These are phyloP conservation scores for Myotisia sp. DNA, from an alignment of 2,329 filamentous ascomycete species.

Conservation along the genomic window DNA sequence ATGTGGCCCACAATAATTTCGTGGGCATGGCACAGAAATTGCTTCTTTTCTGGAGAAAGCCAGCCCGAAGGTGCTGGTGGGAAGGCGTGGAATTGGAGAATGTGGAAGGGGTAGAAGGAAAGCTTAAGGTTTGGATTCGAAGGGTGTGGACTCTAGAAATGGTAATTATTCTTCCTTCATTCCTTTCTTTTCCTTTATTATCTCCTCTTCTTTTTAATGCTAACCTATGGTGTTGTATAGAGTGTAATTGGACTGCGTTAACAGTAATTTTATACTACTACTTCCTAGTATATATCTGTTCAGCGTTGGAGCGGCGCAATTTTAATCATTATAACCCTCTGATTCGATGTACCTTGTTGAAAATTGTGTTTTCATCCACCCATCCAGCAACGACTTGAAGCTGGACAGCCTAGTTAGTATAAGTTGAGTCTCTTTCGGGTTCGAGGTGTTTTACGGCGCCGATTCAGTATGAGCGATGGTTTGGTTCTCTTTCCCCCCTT, in stretches of 20 bases:
- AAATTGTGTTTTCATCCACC: no score
- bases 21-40: constrained; percentile 98
- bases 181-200: no score
- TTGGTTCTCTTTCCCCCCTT: not conserved
- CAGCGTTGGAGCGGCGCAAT: no score
- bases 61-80: constrained; percentile 95
- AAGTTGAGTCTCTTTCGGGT: constrained; percentile 1
- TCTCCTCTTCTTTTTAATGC: not conserved
- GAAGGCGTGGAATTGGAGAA: constrained; percentile 85
- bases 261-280: no score
- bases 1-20: constrained; percentile 57
- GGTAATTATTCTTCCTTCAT: constrained; percentile 32
- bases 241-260: constrained; percentile 12
- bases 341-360: no score
- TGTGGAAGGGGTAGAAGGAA: constrained; percentile 80
- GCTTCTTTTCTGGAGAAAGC: constrained; percentile 94
- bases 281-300: no score
- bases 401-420: no score
- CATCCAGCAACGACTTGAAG: no score
- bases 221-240: constrained; percentile 6
- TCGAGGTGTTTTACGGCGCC: constrained; percentile 5
- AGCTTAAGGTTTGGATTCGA: constrained; percentile 94
- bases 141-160: constrained; percentile 98
- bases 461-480: not conserved
- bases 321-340: no score